Percentiles rank a stretch among this genome's conserved stretches.
phyloP scores from a whole-genome alignment of 495 filamentous ascomycete genomes.

The Platismatia glauca region DNA sequence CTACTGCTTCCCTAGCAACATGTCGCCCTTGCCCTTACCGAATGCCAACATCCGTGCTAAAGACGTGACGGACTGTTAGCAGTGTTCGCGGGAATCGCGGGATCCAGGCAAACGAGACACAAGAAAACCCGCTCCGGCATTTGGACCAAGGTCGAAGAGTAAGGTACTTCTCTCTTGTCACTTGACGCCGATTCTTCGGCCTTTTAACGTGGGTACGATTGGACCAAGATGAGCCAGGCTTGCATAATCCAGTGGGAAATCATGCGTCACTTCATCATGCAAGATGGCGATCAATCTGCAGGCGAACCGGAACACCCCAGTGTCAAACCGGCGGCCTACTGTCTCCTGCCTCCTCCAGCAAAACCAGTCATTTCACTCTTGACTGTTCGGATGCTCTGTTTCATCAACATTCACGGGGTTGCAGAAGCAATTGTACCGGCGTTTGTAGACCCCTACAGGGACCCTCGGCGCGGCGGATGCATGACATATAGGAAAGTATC shows the following conservation, averaged over 20 bases:
- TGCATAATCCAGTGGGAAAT: conserved; percentile 4
- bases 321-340: neutral
- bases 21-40: too few species aligned
- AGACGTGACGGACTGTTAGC: too few species aligned
- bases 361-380: neutral
- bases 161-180: neutral
- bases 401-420: too few species aligned
- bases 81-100: too few species aligned
- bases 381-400: too few species aligned
- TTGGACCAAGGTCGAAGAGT: neutral
- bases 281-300: conserved; percentile 6
- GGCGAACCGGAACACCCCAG: neutral
- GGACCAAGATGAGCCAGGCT: conserved; percentile 5
- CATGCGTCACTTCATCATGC: conserved; percentile 1
- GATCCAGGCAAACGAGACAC: too few species aligned
- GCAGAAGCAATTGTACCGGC: neutral
- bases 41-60: too few species aligned
- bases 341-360: neutral
- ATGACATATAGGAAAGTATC: neutral
- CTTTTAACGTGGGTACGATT: conserved; percentile 7
- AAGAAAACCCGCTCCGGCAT: too few species aligned
- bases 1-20: neutral
- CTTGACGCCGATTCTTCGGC: conserved; percentile 6
- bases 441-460: neutral
- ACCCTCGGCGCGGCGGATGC: conserved; percentile 2